Evolutionary conservation across 2,329 filamentous ascomycete species (phyloP).

Genomic region (Hypoxylon sp.): DNA sequence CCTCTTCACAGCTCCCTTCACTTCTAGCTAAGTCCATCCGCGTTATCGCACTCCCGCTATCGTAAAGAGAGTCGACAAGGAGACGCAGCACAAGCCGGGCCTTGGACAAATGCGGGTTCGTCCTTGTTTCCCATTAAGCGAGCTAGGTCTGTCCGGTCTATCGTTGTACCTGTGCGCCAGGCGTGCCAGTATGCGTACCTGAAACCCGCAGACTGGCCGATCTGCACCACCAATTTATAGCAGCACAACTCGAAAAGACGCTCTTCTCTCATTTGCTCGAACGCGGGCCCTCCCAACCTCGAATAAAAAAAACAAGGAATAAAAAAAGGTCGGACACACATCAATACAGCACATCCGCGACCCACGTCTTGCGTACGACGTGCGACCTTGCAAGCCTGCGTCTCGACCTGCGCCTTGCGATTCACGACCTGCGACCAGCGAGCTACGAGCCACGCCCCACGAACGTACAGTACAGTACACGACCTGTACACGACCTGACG

Average conservation of each 20-base stretch:
- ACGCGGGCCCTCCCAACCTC: not conserved
- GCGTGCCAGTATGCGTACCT: conserved; percentile 31
- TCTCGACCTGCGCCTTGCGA: too few relatives aligned
- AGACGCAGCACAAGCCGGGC: conserved; percentile 10
- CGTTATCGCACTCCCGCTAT: not conserved
- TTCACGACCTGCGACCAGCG: too few relatives aligned
- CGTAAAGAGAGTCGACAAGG: not conserved
- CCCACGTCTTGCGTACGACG: too few relatives aligned
- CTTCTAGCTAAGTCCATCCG: not conserved
- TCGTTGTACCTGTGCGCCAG: not conserved
- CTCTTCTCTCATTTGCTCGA: not conserved
- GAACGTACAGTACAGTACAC: too few relatives aligned
- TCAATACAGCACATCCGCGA: not conserved
- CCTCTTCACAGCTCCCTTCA: not conserved
- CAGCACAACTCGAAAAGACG: not conserved
- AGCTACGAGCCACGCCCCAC: too few relatives aligned
- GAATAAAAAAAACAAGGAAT: conserved; percentile 9
- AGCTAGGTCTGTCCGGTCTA: not conserved
- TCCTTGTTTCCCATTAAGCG: not conserved
- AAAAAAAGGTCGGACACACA: not conserved
- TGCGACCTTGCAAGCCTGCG: too few relatives aligned
- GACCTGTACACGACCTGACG: not conserved
- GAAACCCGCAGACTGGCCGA: conserved; percentile 34
- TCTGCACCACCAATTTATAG: conserved; percentile 33
- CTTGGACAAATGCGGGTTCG: conserved; percentile 26